Conservation (phyloP, 2,329 filamentous ascomycete genomes). For the Phaeosphaeria sp. region DNA sequence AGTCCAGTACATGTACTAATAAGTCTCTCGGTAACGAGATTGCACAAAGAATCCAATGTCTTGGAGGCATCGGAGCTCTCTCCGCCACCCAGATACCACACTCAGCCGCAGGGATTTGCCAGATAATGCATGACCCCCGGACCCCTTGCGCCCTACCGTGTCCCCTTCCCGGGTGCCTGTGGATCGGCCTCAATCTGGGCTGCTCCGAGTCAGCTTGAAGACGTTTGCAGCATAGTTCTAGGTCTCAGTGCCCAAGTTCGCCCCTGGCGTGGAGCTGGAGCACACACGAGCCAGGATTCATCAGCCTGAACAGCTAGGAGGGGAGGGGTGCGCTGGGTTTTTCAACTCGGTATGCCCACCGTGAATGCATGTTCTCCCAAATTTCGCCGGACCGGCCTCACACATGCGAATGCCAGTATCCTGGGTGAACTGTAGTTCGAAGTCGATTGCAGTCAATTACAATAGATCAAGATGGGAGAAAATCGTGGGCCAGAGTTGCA, state of each 20-base stretch:
- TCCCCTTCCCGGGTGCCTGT: not conserved
- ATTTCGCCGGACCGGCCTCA: constrained; percentile 19
- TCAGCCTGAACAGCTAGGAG: constrained; percentile 4
- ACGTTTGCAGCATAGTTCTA: not conserved
- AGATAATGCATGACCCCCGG: constrained; percentile 1
- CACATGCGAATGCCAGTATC: not conserved
- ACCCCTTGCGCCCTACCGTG: not conserved
- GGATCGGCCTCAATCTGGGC: constrained; percentile 1
- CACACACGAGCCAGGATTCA: constrained; percentile 9
- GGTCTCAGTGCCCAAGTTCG: not conserved
- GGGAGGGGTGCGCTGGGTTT: not conserved
- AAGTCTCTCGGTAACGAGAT: not conserved
- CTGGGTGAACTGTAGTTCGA: constrained; percentile 23
- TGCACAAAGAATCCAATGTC: not conserved
- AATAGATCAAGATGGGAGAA: constrained; percentile 27
- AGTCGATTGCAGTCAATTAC: not conserved
- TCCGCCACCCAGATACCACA: not conserved
- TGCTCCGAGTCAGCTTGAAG: not conserved
- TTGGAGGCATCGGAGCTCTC: not conserved
- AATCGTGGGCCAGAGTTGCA: constrained; percentile 41
- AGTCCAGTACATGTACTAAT: not conserved
- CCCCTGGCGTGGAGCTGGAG: not conserved
- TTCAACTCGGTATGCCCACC: not conserved
- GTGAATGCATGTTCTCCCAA: constrained; percentile 16
- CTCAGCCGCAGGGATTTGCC: not conserved